Conservation (phyloP, 2,329 filamentous ascomycete species). For the Bimuria novae-zelandiae region DNA sequence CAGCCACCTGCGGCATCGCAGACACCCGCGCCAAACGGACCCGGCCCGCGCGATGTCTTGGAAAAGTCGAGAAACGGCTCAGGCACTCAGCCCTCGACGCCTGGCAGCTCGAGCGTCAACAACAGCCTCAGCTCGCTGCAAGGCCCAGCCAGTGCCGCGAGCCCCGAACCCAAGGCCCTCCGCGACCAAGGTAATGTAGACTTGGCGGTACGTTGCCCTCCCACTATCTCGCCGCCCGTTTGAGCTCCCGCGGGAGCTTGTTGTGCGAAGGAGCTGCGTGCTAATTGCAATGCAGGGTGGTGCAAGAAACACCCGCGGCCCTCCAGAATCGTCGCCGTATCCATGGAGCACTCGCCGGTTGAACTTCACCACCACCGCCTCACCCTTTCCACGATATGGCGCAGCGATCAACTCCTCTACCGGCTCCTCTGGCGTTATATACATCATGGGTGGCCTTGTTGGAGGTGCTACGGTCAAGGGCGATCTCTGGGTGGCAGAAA, state of each 20-base stretch:
- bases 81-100: constrained; percentile 64
- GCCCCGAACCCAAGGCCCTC: constrained; percentile 65
- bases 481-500: constrained; percentile 97
- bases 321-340: constrained; percentile 77
- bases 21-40: constrained; percentile 55
- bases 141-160: constrained; percentile 61
- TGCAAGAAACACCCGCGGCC: constrained; percentile 42
- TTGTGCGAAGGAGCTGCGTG: neutral
- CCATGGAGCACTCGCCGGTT: constrained; percentile 93
- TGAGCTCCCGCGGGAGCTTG: neutral
- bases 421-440: constrained; percentile 96
- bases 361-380: constrained; percentile 81
- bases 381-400: constrained; percentile 95
- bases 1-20: constrained; percentile 37
- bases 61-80: constrained; percentile 27
- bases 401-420: constrained; percentile 91
- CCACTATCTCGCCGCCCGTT: constrained; percentile 19
- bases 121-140: constrained; percentile 68
- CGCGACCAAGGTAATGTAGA: constrained; percentile 63
- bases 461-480: constrained; percentile 95
- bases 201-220: constrained; percentile 51
- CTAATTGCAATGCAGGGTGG: constrained; percentile 29
- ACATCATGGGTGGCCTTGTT: constrained; percentile 95
- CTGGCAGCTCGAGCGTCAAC: constrained; percentile 74
- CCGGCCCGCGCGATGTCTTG: constrained; percentile 48